Base-by-base conservation (phyloP, 2,329 filamentous ascomycete genomes). In the Neoascochyta sp. region DNA sequence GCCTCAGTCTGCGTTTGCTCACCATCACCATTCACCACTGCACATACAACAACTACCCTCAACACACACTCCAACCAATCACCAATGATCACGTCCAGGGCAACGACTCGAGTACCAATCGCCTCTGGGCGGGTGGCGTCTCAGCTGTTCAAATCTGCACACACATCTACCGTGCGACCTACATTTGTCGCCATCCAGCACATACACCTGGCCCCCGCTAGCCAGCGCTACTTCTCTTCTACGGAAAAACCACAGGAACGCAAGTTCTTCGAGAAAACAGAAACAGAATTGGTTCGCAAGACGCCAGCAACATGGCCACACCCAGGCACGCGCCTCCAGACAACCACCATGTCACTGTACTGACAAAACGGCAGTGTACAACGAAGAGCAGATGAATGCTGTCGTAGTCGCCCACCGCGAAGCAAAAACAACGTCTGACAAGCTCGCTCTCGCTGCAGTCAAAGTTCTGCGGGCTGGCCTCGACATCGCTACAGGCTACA, bases 401-500 rank as follows among this genome's bases (percentile, higher is more conserved):
- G 78, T 96, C 27, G 69, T 72, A 24, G 77, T 90, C 3, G 86
- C 82, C 13, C 90, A 96, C 57, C 82, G 90, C 14, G 63, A 81
- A 45, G 78, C 84, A 2, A 73, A 78, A 51, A 83, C 77, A 9
- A 72, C 78, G 54, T 83, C 87, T 4, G 92, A 98, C 60, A 80
- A 78, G 67, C 65, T 83, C 3, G 92, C 92, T 3, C 80, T 92
- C 56, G 74, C 76, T 36, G 78, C 86, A 43, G 82, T 95, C 27
- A 78, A 85, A 5, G 45, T 88, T 13, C 74, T 88, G 21, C 76
- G 90, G 27, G 90, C 78, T 73, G 79, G 79, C 7, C 86, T 93
- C 66, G 90, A 96, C 58, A 66, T 81, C 19, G 84, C 75, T 10
- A 95, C 89, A 0, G 87, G 88, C 9, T 83, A 87, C 47, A 80